These are phyloP conservation scores for Mortierella sp. DNA, from an alignment of 371 early-diverging fungal genomes.

Conservation along the genomic window DNA sequence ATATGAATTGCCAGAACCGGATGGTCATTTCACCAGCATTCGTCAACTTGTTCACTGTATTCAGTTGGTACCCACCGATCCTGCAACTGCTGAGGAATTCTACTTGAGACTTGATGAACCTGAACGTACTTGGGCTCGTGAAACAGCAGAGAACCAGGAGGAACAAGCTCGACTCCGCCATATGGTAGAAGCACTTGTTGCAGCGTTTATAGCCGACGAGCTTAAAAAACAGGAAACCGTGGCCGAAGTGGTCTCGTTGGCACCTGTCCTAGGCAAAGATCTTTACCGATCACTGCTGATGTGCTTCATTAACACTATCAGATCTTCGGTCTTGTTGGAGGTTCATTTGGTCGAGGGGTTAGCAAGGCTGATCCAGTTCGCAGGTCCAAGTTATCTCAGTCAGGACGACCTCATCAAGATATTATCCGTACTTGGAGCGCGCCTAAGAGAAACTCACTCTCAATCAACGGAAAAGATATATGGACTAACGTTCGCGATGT, in stretches of 20 bases:
- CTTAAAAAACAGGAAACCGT: slow-evolving; percentile 11
- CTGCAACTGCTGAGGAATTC: neutral
- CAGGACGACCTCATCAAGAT: slow-evolving; percentile 19
- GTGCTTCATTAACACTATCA: neutral
- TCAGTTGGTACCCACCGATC: neutral
- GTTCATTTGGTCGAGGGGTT: slow-evolving; percentile 10
- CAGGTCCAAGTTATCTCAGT: slow-evolving; percentile 5
- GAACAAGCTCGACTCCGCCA: neutral
- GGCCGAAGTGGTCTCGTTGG: slow-evolving; percentile 1
- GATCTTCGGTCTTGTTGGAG: neutral
- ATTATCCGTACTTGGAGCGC: neutral
- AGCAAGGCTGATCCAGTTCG: slow-evolving; percentile 8
- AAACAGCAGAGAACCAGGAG: neutral
- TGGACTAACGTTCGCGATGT: slow-evolving; percentile 5
- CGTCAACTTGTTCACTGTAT: slow-evolving; percentile 16
- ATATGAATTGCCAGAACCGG: slow-evolving; percentile 12
- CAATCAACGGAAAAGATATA: slow-evolving; percentile 4
- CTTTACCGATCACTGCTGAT: neutral
- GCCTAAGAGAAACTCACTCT: slow-evolving; percentile 7
- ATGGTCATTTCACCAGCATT: slow-evolving; percentile 12
- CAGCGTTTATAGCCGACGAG: slow-evolving; percentile 8
- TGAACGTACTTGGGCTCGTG: slow-evolving; percentile 1
- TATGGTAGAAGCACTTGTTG: neutral
- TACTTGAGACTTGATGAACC: neutral
- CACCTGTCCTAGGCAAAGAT: neutral